These are phyloP conservation scores for Aspergillus viridinutans DNA, from an alignment of 2,329 filamentous ascomycete species.

Conservation along the genomic window DNA sequence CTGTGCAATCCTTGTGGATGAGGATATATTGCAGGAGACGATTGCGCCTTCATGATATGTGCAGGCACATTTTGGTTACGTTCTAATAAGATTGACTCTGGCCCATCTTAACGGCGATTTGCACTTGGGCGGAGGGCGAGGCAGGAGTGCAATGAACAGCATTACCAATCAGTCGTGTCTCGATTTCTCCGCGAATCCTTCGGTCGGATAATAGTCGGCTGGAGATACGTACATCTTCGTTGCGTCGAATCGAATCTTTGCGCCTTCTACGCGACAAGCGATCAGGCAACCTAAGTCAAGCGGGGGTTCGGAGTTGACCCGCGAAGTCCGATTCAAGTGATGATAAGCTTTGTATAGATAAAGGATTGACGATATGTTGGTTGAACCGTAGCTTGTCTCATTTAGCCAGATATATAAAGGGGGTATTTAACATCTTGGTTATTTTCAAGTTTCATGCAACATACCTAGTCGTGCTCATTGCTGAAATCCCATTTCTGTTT, in stretches of 20 bases:
- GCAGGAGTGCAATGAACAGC: neutral
- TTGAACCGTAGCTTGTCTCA: too few species aligned
- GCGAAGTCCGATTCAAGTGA: neutral
- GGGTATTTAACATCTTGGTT: neutral
- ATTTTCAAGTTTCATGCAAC: neutral
- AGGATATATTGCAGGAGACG: neutral
- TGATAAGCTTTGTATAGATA: neutral
- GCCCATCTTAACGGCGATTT: neutral
- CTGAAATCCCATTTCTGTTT: neutral
- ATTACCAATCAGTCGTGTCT: neutral
- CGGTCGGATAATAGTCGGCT: neutral
- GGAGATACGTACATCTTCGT: neutral
- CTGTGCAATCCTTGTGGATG: neutral
- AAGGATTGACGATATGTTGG: too few species aligned
- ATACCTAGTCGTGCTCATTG: neutral
- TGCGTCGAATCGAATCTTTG: neutral
- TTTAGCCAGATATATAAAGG: neutral
- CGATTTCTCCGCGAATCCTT: neutral
- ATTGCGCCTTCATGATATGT: neutral
- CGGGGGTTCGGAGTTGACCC: neutral
- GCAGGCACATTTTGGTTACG: constrained; percentile 1
- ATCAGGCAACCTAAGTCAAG: neutral
- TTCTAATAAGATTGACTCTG: neutral
- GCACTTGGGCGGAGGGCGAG: neutral
- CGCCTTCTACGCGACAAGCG: neutral